phyloP scores from a whole-genome alignment of 2,329 filamentous ascomycete species.

The Fusarium siculi region DNA sequence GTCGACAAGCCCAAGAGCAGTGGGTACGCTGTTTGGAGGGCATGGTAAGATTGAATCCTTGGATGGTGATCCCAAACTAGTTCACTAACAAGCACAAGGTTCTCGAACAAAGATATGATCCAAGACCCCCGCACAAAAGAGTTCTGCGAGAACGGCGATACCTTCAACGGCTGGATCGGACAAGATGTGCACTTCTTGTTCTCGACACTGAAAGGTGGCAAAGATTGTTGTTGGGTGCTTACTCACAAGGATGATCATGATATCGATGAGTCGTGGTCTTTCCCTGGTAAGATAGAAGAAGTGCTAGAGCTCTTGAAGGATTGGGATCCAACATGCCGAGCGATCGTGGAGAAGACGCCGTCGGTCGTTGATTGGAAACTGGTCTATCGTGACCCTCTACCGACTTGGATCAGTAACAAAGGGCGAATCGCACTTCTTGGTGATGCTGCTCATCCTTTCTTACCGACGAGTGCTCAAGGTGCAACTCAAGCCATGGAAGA shows the following conservation, averaged over 20 bases:
- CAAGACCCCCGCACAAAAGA: conserved; percentile 62
- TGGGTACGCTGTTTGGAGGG: conserved; percentile 50
- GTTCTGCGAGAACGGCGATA: conserved; percentile 66
- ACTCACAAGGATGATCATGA: conserved; percentile 54
- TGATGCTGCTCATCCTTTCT: conserved; percentile 33
- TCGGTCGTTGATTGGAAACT: conserved; percentile 31
- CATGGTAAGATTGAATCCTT: conserved; percentile 55
- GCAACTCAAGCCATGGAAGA: conserved; percentile 37
- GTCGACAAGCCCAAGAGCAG: conserved; percentile 31
- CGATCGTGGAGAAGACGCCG: conserved; percentile 35
- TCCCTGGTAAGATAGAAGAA: conserved; percentile 33
- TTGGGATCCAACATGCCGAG: conserved; percentile 20
- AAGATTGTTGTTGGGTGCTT: conserved; percentile 65
- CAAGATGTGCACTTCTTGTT: conserved; percentile 60
- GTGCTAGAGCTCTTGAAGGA: conserved; percentile 17
- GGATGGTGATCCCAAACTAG: fast-evolving
- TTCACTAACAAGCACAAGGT: neutral
- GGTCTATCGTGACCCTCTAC: conserved; percentile 27
- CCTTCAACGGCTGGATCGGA: conserved; percentile 65
- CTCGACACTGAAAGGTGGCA: conserved; percentile 59
- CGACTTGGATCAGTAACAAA: conserved; percentile 26
- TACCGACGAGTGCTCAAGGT: conserved; percentile 34
- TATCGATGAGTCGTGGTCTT: conserved; percentile 36
- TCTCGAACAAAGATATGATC: conserved; percentile 60
- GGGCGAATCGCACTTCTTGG: conserved; percentile 20